These are phyloP conservation scores for Lindgomyces ingoldianus DNA, from an alignment of 495 filamentous ascomycete genomes.

Conservation along the genomic window DNA sequence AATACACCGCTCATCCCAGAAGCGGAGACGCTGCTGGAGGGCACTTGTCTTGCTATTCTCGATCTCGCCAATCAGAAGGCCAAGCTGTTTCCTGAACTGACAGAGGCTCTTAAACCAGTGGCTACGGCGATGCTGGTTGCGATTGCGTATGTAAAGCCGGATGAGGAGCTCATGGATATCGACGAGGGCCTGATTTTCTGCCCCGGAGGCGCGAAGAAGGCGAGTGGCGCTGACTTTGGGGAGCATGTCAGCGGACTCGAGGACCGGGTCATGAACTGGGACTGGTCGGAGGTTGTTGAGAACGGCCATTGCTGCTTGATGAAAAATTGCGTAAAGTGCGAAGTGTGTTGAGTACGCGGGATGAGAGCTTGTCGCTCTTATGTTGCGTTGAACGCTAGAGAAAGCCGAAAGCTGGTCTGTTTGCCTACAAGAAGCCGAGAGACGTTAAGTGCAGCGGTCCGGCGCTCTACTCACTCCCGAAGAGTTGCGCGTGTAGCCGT, in stretches of 20 bases:
- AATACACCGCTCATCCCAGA: constrained; percentile 27
- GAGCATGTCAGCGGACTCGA: not conserved
- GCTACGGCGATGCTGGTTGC: constrained; percentile 34
- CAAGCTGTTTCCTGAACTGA: constrained; percentile 30
- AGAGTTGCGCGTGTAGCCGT: not conserved
- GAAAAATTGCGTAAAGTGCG: not conserved
- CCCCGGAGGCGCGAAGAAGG: constrained; percentile 2
- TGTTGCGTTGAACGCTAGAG: not conserved
- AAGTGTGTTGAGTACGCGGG: not conserved
- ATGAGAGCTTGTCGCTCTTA: not conserved
- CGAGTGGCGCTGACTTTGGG: constrained; percentile 8
- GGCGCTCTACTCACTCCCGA: not conserved
- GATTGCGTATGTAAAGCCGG: constrained; percentile 30
- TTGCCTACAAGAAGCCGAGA: not conserved
- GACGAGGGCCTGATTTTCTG: constrained; percentile 15
- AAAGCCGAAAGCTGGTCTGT: not conserved
- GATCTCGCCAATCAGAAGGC: constrained; percentile 22
- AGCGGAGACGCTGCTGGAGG: constrained; percentile 13
- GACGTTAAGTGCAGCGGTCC: not conserved
- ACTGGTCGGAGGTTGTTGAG: constrained; percentile 9
- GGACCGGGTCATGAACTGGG: not conserved
- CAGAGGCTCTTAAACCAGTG: constrained; percentile 31
- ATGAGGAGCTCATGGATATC: constrained; percentile 30
- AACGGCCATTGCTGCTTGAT: constrained; percentile 5
- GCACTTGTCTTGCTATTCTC: constrained; percentile 13